Conservation (phyloP, 1,284 basidiomycete genomes). For the Schizophyllum amplum region DNA sequence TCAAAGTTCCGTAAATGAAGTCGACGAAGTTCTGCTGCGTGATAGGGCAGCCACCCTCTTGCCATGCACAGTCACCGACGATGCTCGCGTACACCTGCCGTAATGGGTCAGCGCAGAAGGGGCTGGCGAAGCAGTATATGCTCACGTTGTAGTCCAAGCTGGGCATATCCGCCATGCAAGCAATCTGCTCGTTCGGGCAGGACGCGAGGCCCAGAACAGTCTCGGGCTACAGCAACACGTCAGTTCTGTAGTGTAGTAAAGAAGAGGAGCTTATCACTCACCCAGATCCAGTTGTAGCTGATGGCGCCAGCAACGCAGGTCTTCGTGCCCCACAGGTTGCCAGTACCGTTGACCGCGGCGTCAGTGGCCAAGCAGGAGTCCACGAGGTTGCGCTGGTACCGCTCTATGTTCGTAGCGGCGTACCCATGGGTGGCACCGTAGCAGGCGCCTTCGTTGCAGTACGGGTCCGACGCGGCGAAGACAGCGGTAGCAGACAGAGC, state of each 20-base stretch:
- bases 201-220: neutral
- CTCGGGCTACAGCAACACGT: neutral
- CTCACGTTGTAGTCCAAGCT: neutral
- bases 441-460: neutral
- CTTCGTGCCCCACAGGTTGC: neutral
- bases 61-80: neutral
- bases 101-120: neutral
- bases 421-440: neutral
- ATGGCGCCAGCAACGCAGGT: neutral
- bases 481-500: neutral
- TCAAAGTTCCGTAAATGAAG: conserved; percentile 7
- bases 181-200: neutral
- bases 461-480: neutral
- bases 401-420: neutral
- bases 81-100: conserved; percentile 5
- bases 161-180: neutral
- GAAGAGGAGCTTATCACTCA: neutral
- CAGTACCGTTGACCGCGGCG: neutral
- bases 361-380: neutral
- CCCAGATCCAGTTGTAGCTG: neutral
- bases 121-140: neutral
- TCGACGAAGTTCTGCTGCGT: conserved; percentile 12
- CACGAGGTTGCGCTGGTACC: neutral
- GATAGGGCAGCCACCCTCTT: conserved; percentile 2
- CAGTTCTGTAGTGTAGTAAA: neutral